Evolutionary conservation across 306 rosid genomes (phyloP), one percentile per base, ranked within the genome.

Genomic region (Malus sieversii): DNA sequence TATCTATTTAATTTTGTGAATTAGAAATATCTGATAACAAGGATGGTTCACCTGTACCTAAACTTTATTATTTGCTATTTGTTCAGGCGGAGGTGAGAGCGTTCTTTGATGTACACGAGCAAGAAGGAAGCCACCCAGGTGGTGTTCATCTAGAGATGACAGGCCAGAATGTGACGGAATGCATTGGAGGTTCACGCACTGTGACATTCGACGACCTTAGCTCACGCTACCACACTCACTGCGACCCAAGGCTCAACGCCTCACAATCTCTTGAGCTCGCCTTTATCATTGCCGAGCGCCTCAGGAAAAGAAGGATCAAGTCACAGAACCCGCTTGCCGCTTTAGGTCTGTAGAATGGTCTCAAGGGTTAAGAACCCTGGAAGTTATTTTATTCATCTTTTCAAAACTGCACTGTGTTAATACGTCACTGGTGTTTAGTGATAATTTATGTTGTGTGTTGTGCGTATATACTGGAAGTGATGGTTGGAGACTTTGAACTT

Each of bases 71-170:
- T 15, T 27, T 70, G 1, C 64, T 64, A 1, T 38, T 33, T 57
- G 58, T 72, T 58, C 90, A 93, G 99, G 93, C 96, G 6, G 99
- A 95, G 88, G 99, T 95, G 82, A 92, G 93, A 80, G 99, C 99
- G 12, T 95, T 95, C 90, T 95, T 95, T 5, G 99, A 95, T 44
- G 97, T 95, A 72, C 99, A 95, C 32, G 99, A 95, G 68, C 99
- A 95, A 89, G 99, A 92, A 88, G 99, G 99, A 84, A 95, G 99
- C 87, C 80, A 90, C 77, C 91, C 99, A 6, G 99, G 99, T 38
- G 99, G 97, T 69, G 91, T 95, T 71, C 99, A 95, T 77, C 86
- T 95, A 8, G 99, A 95, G 89, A 95, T 95, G 99, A 95, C 99
- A 0, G 99, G 99, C 70, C 99, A 95, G 84, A 95, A 95, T 45